phyloP scores from a whole-genome alignment of 1,284 basidiomycete genomes.

The Cystobasidium pallidum region DNA sequence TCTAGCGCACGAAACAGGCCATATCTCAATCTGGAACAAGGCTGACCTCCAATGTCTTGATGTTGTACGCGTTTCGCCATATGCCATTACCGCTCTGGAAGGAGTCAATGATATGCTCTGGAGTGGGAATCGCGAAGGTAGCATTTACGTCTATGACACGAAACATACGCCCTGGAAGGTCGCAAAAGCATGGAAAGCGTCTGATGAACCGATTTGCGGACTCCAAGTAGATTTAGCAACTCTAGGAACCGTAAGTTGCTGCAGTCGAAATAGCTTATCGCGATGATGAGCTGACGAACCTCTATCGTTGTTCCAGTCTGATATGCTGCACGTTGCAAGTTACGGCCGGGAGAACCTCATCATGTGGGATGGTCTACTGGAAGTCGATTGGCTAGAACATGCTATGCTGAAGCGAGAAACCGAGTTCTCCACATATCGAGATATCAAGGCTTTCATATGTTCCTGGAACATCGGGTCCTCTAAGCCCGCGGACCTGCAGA shows the following conservation, averaged over 20 bases:
- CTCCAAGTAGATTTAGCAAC: constrained; percentile 68
- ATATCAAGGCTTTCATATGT: constrained; percentile 77
- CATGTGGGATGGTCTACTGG: constrained; percentile 89
- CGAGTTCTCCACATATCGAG: constrained; percentile 76
- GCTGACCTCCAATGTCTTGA: constrained; percentile 61
- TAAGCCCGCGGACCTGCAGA: constrained; percentile 72
- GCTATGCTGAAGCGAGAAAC: constrained; percentile 73
- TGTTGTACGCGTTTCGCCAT: constrained; percentile 71
- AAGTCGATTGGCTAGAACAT: constrained; percentile 81
- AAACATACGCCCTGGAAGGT: constrained; percentile 67
- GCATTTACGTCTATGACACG: constrained; percentile 82
- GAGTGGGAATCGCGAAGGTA: constrained; percentile 72
- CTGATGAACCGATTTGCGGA: constrained; percentile 74
- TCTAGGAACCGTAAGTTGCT: constrained; percentile 47
- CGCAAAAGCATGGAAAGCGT: constrained; percentile 88
- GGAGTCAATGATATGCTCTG: constrained; percentile 78
- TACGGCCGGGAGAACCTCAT: constrained; percentile 75
- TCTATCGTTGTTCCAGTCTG: constrained; percentile 51
- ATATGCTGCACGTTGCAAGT: constrained; percentile 71
- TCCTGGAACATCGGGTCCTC: constrained; percentile 94
- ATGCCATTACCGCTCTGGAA: constrained; percentile 75
- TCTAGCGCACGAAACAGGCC: constrained; percentile 92
- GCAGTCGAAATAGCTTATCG: too few relatives aligned
- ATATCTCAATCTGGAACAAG: constrained; percentile 72
- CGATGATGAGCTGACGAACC: too few relatives aligned